These are phyloP conservation scores for Dactylellina sp. DNA, from an alignment of 2,329 filamentous ascomycete species.

Conservation along the genomic window DNA sequence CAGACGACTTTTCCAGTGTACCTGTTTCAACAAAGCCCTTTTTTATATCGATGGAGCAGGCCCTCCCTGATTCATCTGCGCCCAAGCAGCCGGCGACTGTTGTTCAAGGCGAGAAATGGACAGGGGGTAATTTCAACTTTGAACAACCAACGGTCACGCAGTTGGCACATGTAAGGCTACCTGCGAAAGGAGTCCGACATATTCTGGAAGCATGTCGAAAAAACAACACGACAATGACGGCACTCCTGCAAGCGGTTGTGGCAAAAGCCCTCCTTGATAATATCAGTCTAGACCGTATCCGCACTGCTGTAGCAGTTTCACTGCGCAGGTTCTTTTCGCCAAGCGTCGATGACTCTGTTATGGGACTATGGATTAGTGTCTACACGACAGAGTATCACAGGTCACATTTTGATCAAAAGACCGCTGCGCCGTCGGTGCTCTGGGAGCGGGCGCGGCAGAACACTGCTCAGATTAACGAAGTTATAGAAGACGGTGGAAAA, in stretches of 20 bases:
- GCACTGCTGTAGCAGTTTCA: slow-evolving; percentile 42
- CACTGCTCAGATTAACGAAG: slow-evolving; percentile 30
- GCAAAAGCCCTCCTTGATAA: slow-evolving; percentile 27
- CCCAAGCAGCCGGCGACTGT: not conserved
- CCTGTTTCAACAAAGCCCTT: slow-evolving; percentile 29
- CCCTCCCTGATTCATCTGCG: slow-evolving; percentile 18
- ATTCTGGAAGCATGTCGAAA: slow-evolving; percentile 27
- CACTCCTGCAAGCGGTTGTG: slow-evolving; percentile 43
- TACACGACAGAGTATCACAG: slow-evolving; percentile 38
- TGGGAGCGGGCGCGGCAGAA: slow-evolving; percentile 25
- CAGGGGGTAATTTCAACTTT: slow-evolving; percentile 30
- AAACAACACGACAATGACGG: slow-evolving; percentile 38
- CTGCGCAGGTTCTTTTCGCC: slow-evolving; percentile 42
- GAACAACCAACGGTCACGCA: slow-evolving; percentile 22
- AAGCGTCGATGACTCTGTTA: slow-evolving; percentile 36
- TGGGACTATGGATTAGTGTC: slow-evolving; percentile 45
- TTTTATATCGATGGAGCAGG: slow-evolving; percentile 39
- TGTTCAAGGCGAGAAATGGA: slow-evolving; percentile 34
- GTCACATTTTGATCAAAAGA: slow-evolving; percentile 25
- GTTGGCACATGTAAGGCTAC: slow-evolving; percentile 33
- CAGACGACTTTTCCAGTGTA: slow-evolving; percentile 5
- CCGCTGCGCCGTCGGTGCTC: not conserved
- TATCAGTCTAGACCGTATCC: slow-evolving; percentile 27
- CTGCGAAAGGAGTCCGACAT: slow-evolving; percentile 10
- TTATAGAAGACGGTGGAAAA: slow-evolving; percentile 26